Conservation (phyloP, 208 protist species). For the Lotmaria passim region DNA sequence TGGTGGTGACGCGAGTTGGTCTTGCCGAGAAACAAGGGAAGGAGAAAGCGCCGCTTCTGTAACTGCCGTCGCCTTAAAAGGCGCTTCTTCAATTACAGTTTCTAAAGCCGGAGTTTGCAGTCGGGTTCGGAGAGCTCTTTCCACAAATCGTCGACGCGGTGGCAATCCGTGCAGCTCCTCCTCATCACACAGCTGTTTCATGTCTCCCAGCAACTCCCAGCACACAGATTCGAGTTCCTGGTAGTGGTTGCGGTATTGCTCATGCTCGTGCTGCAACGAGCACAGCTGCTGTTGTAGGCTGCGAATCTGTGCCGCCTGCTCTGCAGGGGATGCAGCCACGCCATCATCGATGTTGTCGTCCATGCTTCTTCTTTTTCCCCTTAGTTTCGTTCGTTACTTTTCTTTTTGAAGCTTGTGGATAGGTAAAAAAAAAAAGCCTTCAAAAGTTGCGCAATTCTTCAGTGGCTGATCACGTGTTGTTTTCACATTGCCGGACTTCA, state of each 20-base stretch:
- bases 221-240: slow-evolving; percentile 20
- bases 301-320: slow-evolving; percentile 11
- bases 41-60: background rate
- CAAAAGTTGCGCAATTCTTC: no score
- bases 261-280: slow-evolving; percentile 6
- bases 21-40: background rate
- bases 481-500: no score
- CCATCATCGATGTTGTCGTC: no score
- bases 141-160: background rate
- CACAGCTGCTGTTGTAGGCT: slow-evolving; percentile 6
- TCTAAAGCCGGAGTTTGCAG: background rate
- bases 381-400: no score
- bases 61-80: background rate
- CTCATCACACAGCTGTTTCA: background rate
- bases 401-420: background rate
- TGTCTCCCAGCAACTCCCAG: slow-evolving; percentile 22
- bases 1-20: background rate
- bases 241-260: slow-evolving; percentile 14
- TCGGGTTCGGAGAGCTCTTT: background rate
- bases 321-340: background rate
- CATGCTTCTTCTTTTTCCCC: background rate
- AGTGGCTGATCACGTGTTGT: no score
- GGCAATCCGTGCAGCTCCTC: background rate
- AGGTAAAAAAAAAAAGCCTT: no score
- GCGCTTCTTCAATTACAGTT: background rate